These are phyloP conservation scores for Stachybotrys chartarum DNA, from an alignment of 2,329 filamentous ascomycete species.

Conservation along the genomic window DNA sequence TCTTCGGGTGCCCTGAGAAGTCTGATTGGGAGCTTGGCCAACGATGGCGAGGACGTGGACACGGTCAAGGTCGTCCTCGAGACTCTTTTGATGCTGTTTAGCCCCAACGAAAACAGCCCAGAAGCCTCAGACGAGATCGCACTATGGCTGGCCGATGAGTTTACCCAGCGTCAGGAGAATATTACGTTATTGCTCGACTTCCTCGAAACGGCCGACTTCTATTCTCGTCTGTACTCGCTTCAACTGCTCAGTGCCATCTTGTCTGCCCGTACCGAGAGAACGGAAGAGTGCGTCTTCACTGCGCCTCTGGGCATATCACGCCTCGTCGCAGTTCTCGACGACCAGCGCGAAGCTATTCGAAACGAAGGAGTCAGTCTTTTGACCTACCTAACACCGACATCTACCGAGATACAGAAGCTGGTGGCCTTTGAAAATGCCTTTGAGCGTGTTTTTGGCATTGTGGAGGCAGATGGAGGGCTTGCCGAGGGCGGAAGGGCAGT, in stretches of 20 bases:
- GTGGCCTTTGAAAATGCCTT: conserved; percentile 95
- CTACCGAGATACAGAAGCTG: conserved; percentile 84
- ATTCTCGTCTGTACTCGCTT: conserved; percentile 82
- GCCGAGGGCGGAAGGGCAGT: conserved; percentile 77
- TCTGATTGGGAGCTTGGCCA: conserved; percentile 75
- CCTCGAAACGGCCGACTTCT: conserved; percentile 80
- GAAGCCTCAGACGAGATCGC: conserved; percentile 96
- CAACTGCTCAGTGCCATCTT: conserved; percentile 85
- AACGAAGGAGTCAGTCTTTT: conserved; percentile 85
- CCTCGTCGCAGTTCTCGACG: conserved; percentile 76
- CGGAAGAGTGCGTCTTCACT: conserved; percentile 88
- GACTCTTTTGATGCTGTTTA: conserved; percentile 90
- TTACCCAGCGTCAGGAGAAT: conserved; percentile 96
- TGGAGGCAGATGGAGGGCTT: conserved; percentile 74
- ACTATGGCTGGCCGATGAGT: conserved; percentile 94
- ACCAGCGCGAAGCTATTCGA: conserved; percentile 76
- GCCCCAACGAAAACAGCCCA: conserved; percentile 61
- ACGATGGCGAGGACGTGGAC: conserved; percentile 90
- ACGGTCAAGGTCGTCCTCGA: conserved; percentile 93
- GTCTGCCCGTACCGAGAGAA: conserved; percentile 77
- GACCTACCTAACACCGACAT: conserved; percentile 79
- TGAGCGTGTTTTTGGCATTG: conserved; percentile 75
- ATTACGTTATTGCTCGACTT: conserved; percentile 86
- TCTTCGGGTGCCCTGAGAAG: conserved; percentile 87
- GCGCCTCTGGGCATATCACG: conserved; percentile 84